These are phyloP conservation scores for Beverwykella pulmonaria DNA, from an alignment of 495 filamentous ascomycete species.

Conservation along the genomic window DNA sequence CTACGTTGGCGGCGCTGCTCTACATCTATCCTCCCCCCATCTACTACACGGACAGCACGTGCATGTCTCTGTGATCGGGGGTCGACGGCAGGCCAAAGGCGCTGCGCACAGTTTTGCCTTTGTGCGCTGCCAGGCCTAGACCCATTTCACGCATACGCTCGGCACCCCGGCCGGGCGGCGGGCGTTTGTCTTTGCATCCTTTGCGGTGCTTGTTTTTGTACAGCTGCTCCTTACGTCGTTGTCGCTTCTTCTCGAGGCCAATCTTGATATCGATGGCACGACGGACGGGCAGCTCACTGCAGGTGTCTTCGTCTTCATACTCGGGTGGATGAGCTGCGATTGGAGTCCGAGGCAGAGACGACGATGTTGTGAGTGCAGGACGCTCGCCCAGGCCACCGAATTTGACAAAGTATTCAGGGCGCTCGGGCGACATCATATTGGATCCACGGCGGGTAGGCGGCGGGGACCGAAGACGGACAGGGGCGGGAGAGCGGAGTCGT, in stretches of 20 bases:
- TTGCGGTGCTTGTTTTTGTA: constrained; percentile 79
- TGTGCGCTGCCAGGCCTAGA: constrained; percentile 70
- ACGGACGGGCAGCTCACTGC: constrained; percentile 47
- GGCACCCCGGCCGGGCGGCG: constrained; percentile 79
- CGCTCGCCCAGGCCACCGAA: constrained; percentile 40
- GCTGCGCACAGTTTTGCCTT: constrained; percentile 20
- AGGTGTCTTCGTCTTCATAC: constrained; percentile 34
- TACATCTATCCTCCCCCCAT: constrained; percentile 5
- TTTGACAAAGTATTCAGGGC: neutral
- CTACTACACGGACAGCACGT: constrained; percentile 34
- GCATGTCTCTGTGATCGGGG: constrained; percentile 31
- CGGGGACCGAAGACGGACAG: constrained; percentile 54
- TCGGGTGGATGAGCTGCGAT: constrained; percentile 17
- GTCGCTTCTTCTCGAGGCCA: constrained; percentile 90
- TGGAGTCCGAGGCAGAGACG: constrained; percentile 45
- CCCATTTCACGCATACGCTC: constrained; percentile 95
- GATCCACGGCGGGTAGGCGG: constrained; percentile 57
- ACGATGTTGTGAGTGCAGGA: constrained; percentile 43
- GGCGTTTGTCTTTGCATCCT: constrained; percentile 62
- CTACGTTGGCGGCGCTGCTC: constrained; percentile 34
- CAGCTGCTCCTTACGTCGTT: constrained; percentile 86
- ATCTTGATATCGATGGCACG: constrained; percentile 97
- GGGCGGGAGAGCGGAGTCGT: constrained; percentile 67
- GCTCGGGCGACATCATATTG: constrained; percentile 24
- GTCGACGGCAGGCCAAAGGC: constrained; percentile 15